Evolutionary conservation across 225 moss, liverwort and hornwort species (phyloP), one percentile per base, ranked within the genome.

Genomic region (Polytrichum formosum): DNA sequence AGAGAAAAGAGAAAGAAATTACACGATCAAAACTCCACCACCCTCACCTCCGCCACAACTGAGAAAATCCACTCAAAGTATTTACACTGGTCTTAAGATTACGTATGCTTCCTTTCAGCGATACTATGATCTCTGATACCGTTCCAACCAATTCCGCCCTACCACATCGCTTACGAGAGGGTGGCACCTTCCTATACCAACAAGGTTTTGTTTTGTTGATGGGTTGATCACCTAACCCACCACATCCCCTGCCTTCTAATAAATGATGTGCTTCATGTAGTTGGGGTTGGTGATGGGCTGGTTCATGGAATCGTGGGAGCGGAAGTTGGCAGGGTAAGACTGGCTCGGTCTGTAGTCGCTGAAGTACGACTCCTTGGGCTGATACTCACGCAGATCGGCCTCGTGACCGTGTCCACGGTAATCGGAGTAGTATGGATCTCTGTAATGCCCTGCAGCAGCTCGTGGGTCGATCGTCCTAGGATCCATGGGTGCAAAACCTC

Each of bases 201-300:
- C 13, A 46, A 46, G 35, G 3, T 46, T 13, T 0, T 46, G 30
- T 6, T 30, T 30, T 46, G 37, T 8, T 46, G 13, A 46, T 13
- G 37, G 37, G 13, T 46, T 46, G 13, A 46, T 46, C 13, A 46
- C 37, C 37, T 2, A 37, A 72, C 29, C 18, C 5, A 54, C 17
- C 18, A 65, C 18, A 21, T 33, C 8, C 29, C 18, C 63, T 18
- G 6, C 1, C 10, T 55, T 21, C 76, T 67, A 86, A 65, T 78
- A 86, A 23, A 73, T 72, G 58, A 86, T 19, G 58, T 37, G 80
- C 76, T 86, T 86, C 83, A 86, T 86, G 83, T 86, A 86, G 67
- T 86, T 83, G 29, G 86, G 83, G 56, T 86, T 86, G 65, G 83
- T 86, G 73, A 86, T 83, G 56, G 80, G 86, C 73, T 86, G 83